Conservation (phyloP, 2,329 filamentous ascomycete genomes). For the Dryadomyces sulphureus region DNA sequence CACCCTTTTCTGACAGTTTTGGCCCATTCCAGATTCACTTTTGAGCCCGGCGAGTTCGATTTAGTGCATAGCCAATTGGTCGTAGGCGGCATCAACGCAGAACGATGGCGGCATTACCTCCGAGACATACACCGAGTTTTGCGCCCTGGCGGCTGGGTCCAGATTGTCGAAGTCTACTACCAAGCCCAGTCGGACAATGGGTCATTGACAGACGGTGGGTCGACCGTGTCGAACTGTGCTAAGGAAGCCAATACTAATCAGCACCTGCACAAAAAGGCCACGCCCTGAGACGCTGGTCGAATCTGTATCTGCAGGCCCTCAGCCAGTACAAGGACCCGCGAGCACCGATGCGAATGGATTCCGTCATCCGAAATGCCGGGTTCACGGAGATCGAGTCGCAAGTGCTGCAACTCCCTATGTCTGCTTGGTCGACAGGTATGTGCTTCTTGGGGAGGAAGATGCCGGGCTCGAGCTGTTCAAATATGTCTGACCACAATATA, state of each 20-base stretch:
- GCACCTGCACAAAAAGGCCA: constrained; percentile 27
- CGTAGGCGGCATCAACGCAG: constrained; percentile 53
- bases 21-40: constrained; percentile 45
- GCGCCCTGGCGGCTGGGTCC: constrained; percentile 67
- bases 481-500: constrained; percentile 15
- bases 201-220: constrained; percentile 47
- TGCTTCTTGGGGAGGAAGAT: not conserved
- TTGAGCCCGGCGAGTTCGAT: constrained; percentile 59
- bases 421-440: constrained; percentile 53
- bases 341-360: constrained; percentile 44
- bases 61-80: constrained; percentile 67
- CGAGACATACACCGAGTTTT: constrained; percentile 59
- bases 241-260: not conserved
- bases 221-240: not conserved
- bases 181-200: constrained; percentile 80
- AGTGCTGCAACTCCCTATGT: constrained; percentile 54
- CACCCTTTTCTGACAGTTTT: not conserved
- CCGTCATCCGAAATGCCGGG: constrained; percentile 44
- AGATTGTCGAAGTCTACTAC: constrained; percentile 78
- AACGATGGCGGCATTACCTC: constrained; percentile 63
- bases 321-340: constrained; percentile 52
- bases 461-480: too few relatives aligned
- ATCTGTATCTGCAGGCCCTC: constrained; percentile 45
- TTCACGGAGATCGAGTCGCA: constrained; percentile 53
- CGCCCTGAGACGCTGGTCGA: constrained; percentile 54